Conservation (phyloP, 177 flowering plant species). For the Vitis hybrid region DNA sequence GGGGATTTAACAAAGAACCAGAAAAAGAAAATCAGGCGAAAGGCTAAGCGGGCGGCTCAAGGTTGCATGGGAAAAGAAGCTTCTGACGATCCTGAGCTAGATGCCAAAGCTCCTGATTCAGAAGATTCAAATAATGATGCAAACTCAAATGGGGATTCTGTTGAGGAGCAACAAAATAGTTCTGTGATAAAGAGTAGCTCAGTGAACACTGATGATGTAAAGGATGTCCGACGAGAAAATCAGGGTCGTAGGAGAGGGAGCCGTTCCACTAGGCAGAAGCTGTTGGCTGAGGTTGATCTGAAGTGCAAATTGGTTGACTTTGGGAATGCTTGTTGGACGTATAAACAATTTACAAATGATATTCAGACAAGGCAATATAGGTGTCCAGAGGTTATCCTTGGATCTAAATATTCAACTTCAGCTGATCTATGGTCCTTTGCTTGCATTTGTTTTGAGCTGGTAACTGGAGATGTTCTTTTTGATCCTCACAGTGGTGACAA, state of each 20-base stretch:
- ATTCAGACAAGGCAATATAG: slow-evolving; percentile 83
- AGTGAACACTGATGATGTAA: slow-evolving; percentile 23
- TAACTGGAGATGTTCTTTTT: slow-evolving; percentile 81
- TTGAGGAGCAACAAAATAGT: slow-evolving; percentile 24
- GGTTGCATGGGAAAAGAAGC: slow-evolving; percentile 48
- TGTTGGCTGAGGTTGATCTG: slow-evolving; percentile 53
- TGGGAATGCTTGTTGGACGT: slow-evolving; percentile 87
- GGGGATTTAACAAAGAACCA: slow-evolving; percentile 66
- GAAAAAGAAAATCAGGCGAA: slow-evolving; percentile 66
- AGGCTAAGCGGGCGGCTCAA: slow-evolving; percentile 61
- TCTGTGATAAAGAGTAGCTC: slow-evolving; percentile 13
- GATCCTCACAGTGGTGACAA: slow-evolving; percentile 82
- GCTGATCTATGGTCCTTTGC: slow-evolving; percentile 88
- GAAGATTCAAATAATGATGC: slow-evolving; percentile 23
- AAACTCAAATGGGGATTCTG: slow-evolving; percentile 26
- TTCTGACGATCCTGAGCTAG: slow-evolving; percentile 35
- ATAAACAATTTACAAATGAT: slow-evolving; percentile 73
- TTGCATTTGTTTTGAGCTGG: slow-evolving; percentile 84
- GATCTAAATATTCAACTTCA: slow-evolving; percentile 71
- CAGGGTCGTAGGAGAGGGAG: slow-evolving; percentile 51
- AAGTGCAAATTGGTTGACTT: slow-evolving; percentile 81
- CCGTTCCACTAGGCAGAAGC: slow-evolving; percentile 52
- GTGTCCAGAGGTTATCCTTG: slow-evolving; percentile 76
- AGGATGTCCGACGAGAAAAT: slow-evolving; percentile 24
- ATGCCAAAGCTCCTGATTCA: slow-evolving; percentile 18